Evolutionary conservation across 306 rosid genomes (phyloP).

Genomic region (Luffa acutangula): DNA sequence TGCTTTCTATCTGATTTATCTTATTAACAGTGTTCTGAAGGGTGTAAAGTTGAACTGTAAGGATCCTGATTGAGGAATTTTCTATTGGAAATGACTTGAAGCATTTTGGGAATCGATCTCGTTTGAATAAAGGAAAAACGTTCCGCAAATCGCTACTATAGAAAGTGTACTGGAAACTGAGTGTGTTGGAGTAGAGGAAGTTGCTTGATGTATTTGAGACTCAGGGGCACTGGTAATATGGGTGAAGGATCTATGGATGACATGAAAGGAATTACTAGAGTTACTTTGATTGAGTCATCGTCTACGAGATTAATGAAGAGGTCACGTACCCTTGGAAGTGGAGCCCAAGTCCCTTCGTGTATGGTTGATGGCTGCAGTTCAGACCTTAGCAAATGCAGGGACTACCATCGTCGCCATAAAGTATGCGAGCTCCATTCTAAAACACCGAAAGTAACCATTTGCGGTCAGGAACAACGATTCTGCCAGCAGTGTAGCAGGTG

Average conservation of each 20-base stretch:
- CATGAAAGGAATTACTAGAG: constrained; percentile 9
- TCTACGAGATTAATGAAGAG: constrained; percentile 43
- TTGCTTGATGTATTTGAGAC: background rate
- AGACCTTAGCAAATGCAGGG: constrained; percentile 75
- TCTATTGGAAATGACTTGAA: background rate
- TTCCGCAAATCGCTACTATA: background rate
- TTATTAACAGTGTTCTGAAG: background rate
- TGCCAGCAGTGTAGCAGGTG: constrained; percentile 99
- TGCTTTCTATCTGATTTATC: background rate
- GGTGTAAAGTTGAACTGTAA: background rate
- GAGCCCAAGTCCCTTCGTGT: constrained; percentile 41
- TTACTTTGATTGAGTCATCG: constrained; percentile 15
- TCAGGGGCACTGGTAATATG: constrained; percentile 7
- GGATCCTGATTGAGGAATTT: background rate
- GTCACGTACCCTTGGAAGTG: constrained; percentile 26
- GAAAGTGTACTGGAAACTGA: background rate
- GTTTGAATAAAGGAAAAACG: background rate
- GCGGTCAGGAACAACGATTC: constrained; percentile 66
- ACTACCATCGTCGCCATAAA: constrained; percentile 72
- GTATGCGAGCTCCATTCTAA: constrained; percentile 81
- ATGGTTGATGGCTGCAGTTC: constrained; percentile 68
- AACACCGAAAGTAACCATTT: constrained; percentile 55
- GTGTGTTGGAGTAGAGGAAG: constrained; percentile 1
- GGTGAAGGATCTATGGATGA: constrained; percentile 8
- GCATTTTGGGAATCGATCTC: background rate